A percentile compares a stretch with the other conserved stretches of the same genome.
Conservation (phyloP, 345 rosid species). For the Psidium friedrichsthalianum region DNA sequence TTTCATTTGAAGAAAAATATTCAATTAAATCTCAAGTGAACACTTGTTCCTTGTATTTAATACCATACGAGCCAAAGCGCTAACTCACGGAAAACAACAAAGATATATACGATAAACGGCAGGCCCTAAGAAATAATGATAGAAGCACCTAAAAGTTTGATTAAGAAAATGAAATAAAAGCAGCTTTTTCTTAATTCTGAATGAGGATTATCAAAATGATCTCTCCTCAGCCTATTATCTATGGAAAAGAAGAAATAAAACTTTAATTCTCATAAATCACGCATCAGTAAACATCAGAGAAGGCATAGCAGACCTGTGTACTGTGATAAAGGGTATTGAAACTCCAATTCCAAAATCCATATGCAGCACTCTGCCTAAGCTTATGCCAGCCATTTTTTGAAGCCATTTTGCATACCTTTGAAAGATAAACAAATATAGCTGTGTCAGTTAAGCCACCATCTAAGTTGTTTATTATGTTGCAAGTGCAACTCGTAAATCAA, state of each 20-base stretch:
- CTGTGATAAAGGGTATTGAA: conserved; percentile 90
- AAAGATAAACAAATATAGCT: neutral
- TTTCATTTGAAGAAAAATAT: neutral
- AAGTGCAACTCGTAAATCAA: neutral
- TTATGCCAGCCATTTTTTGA: conserved; percentile 67
- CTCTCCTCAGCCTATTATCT: neutral
- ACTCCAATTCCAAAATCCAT: conserved; percentile 87
- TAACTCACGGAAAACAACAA: neutral
- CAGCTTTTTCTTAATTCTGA: neutral
- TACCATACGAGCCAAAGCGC: neutral
- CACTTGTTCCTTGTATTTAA: neutral
- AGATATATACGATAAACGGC: neutral
- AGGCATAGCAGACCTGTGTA: conserved; percentile 50
- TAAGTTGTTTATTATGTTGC: neutral
- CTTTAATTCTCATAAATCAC: neutral
- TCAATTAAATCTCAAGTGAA: neutral
- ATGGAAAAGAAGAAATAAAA: neutral
- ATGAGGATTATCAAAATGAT: neutral
- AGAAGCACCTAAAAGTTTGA: neutral
- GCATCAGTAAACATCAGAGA: neutral
- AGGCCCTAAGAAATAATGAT: neutral
- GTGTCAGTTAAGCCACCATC: neutral
- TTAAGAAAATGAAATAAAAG: neutral
- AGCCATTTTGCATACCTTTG: conserved; percentile 75
- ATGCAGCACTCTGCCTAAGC: conserved; percentile 96